Percentiles rank a stretch among this genome's conserved stretches.
Evolutionary conservation across 2,329 filamentous ascomycete species (phyloP).

Genomic region (Lachnellula suecica): DNA sequence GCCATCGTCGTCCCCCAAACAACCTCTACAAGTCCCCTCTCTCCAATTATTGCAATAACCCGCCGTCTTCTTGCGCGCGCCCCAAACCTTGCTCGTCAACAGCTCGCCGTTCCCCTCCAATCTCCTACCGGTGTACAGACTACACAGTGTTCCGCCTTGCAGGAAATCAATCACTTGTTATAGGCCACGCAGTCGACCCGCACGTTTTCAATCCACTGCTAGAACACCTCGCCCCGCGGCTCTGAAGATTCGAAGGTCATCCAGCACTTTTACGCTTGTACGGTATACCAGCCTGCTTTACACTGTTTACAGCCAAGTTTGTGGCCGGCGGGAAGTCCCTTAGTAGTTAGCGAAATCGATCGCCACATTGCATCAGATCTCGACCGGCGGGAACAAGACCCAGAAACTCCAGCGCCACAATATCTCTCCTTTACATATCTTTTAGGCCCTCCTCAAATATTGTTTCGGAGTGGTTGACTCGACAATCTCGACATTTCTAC

Average conservation of each 20-base stretch:
- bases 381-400: neutral
- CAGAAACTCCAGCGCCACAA: neutral
- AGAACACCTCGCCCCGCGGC: neutral
- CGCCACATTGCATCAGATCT: conserved; percentile 7
- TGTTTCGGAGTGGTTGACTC: conserved; percentile 8
- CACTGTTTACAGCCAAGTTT: neutral
- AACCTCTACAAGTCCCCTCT: too few relatives aligned
- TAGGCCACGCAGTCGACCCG: neutral
- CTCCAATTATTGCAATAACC: too few relatives aligned
- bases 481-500: conserved; percentile 9
- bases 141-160: neutral
- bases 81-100: conserved; percentile 2
- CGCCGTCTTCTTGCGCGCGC: neutral
- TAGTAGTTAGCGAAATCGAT: conserved; percentile 7
- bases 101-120: conserved; percentile 2
- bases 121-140: conserved; percentile 3
- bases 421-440: conserved; percentile 1
- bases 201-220: conserved; percentile 9
- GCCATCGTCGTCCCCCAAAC: too few relatives aligned
- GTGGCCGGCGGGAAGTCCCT: conserved; percentile 7
- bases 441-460: neutral
- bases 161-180: conserved; percentile 6
- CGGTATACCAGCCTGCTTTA: neutral
- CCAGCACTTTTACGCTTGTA: too few relatives aligned
- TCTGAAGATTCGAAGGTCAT: conserved; percentile 3